Percentiles rank a stretch among this genome's conserved stretches.
Evolutionary conservation across 768 basidiomycete genomes (phyloP).

Genomic region (Amanita pseudoporphyria): DNA sequence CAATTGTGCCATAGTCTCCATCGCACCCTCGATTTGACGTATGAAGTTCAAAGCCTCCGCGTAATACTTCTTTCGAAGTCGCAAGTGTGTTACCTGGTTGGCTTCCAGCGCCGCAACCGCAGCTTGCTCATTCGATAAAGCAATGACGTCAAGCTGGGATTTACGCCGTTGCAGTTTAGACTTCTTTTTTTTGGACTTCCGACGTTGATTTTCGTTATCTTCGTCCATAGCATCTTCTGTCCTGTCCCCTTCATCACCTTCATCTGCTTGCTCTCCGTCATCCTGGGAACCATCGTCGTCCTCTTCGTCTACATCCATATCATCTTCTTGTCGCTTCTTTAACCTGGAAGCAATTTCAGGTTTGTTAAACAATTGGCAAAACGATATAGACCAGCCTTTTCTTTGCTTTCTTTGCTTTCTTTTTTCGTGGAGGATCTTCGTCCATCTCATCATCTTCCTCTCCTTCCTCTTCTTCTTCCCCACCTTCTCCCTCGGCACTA

Average conservation of each 20-base stretch:
- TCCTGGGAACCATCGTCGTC: constrained; percentile 21
- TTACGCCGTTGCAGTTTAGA: constrained; percentile 48
- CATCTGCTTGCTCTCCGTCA: constrained; percentile 16
- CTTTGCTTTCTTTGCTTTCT: constrained; percentile 9
- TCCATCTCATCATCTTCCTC: constrained; percentile 6
- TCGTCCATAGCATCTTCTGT: constrained; percentile 31
- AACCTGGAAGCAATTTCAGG: constrained; percentile 12
- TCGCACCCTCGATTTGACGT: constrained; percentile 42
- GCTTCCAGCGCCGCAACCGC: constrained; percentile 61
- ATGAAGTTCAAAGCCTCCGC: constrained; percentile 83
- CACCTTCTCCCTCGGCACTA: constrained; percentile 17
- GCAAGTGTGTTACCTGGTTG: constrained; percentile 53
- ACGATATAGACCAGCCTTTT: constrained; percentile 18
- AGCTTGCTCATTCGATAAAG: constrained; percentile 61
- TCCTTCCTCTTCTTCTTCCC: constrained; percentile 21
- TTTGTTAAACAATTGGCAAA: constrained; percentile 1
- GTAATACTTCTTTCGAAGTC: constrained; percentile 79
- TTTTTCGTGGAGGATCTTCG: background rate
- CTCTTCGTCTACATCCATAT: constrained; percentile 51
- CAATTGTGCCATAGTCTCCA: constrained; percentile 64
- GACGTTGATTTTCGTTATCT: constrained; percentile 20
- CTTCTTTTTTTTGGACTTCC: constrained; percentile 23
- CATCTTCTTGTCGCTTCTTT: constrained; percentile 25
- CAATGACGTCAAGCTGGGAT: constrained; percentile 60
- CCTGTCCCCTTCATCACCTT: constrained; percentile 22